Percentiles rank a stretch among this genome's conserved stretches.
Conservation (phyloP, 257 asterid species). For the Capsicum baccatum region DNA sequence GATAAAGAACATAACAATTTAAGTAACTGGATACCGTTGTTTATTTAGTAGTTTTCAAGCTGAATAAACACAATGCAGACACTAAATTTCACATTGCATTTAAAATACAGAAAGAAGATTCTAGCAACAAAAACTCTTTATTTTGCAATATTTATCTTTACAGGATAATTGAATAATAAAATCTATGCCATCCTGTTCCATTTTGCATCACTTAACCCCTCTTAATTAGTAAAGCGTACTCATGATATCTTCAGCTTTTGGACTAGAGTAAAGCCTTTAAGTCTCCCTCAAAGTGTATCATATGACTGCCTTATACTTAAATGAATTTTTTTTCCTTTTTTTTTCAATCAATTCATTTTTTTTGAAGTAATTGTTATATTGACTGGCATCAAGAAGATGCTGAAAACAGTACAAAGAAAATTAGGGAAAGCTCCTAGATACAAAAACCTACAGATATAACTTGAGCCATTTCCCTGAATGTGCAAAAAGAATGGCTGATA, state of each 20-base stretch:
- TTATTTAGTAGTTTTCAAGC: not conserved
- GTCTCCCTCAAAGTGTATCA: not conserved
- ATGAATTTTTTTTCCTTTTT: not conserved
- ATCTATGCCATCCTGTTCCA: not conserved
- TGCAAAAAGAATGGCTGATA: no score
- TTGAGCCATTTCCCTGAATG: no score
- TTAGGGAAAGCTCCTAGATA: no score
- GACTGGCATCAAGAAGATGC: no score
- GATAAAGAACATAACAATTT: not conserved
- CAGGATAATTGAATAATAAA: not conserved
- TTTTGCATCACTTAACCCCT: not conserved
- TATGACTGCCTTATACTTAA: not conserved
- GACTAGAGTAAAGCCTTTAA: not conserved
- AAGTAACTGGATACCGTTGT: not conserved
- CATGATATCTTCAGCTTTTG: not conserved
- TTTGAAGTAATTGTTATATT: no score
- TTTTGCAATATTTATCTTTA: not conserved
- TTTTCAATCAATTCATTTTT: no score
- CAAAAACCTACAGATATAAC: no score
- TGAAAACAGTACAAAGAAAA: no score
- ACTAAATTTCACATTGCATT: not conserved
- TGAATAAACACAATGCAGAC: not conserved
- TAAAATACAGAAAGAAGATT: not conserved
- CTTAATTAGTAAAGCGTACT: constrained; percentile 6
- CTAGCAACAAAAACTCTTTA: not conserved